Conservation (phyloP, 2,329 filamentous ascomycete genomes). For the Tolypocladium cylindrosporum region DNA sequence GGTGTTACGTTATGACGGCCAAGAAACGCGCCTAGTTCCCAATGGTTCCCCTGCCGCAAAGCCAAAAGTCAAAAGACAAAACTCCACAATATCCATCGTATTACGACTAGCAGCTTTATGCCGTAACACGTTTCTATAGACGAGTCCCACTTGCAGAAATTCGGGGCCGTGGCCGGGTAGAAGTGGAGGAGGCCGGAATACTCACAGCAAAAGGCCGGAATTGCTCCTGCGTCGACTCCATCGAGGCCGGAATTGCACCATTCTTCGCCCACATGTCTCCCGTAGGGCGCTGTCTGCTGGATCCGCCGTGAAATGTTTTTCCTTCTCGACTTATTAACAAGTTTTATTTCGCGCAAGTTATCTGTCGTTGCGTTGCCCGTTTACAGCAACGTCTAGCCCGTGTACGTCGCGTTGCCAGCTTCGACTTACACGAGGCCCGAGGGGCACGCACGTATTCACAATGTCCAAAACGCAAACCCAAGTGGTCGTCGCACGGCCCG, state of each 20-base stretch:
- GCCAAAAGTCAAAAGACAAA: neutral
- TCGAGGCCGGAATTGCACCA: neutral
- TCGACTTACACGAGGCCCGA: neutral
- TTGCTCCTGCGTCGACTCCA: neutral
- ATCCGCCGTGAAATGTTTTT: neutral
- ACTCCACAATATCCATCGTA: neutral
- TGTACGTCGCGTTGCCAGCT: constrained; percentile 12
- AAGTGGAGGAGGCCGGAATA: neutral
- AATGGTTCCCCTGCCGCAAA: neutral
- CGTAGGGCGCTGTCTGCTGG: constrained; percentile 12
- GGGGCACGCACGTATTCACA: neutral
- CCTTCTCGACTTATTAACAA: neutral
- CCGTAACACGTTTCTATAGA: neutral
- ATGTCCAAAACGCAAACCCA: neutral
- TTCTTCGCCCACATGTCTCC: neutral
- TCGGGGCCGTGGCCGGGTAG: neutral
- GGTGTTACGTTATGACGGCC: neutral
- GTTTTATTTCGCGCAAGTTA: neutral
- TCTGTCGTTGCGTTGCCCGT: neutral
- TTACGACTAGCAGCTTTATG: neutral
- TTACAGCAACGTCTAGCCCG: neutral
- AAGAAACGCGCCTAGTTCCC: neutral
- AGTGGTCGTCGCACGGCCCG: neutral
- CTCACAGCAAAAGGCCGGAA: neutral
- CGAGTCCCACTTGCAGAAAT: neutral